Evolutionary conservation across 2,329 filamentous ascomycete species (phyloP).

Genomic region (Clarireedia homoeocarpa): DNA sequence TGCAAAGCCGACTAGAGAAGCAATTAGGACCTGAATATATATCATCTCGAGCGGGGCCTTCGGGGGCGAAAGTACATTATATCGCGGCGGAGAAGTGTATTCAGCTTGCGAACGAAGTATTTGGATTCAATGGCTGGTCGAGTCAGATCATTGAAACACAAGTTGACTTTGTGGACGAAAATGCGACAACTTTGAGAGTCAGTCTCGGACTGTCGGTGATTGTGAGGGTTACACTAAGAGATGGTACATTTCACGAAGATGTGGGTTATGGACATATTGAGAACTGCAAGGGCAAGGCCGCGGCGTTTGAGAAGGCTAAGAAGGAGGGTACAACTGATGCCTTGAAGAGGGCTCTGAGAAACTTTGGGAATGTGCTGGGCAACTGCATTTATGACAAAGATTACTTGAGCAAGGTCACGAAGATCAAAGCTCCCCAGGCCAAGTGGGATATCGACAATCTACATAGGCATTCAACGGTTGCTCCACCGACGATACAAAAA

Average conservation of each 20-base stretch:
- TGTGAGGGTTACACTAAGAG: conserved; percentile 79
- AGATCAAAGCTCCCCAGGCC: conserved; percentile 70
- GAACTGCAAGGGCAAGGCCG: conserved; percentile 90
- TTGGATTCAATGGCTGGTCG: conserved; percentile 97
- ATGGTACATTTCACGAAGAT: conserved; percentile 97
- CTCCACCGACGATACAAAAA: conserved; percentile 12
- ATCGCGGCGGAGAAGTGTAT: conserved; percentile 96
- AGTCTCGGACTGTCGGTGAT: conserved; percentile 84
- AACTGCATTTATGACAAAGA: conserved; percentile 98
- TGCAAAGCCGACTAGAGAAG: conserved; percentile 81
- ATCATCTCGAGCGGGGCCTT: conserved; percentile 74
- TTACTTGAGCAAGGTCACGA: conserved; percentile 83
- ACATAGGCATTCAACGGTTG: conserved; percentile 69
- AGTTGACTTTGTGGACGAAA: conserved; percentile 92
- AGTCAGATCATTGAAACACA: conserved; percentile 92
- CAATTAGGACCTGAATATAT: conserved; percentile 96
- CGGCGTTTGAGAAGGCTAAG: conserved; percentile 96
- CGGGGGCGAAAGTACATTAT: conserved; percentile 84
- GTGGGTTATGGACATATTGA: conserved; percentile 95
- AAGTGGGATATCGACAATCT: conserved; percentile 75
- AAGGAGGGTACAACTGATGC: conserved; percentile 96
- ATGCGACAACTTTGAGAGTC: conserved; percentile 67
- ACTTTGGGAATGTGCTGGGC: conserved; percentile 93
- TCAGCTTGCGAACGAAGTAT: conserved; percentile 86
- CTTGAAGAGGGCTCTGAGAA: conserved; percentile 80